Evolutionary conservation across 768 basidiomycete species (phyloP).

Genomic region (Suillus plorans): DNA sequence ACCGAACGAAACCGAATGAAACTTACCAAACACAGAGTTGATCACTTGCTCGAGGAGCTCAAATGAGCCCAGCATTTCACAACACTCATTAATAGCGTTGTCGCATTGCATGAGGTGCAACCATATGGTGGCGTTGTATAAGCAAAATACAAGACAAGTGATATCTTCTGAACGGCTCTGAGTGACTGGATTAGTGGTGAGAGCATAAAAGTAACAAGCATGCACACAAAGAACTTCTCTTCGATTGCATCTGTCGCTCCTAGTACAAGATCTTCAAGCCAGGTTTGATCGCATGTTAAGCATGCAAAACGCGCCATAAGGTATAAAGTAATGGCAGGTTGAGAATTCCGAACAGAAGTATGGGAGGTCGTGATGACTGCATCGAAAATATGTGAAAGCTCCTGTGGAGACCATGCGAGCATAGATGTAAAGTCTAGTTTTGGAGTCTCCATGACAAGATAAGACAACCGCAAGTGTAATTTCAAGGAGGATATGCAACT

Average conservation of each 20-base stretch:
- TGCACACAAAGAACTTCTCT: slow-evolving; percentile 83
- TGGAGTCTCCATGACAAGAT: slow-evolving; percentile 55
- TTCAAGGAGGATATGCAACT: slow-evolving; percentile 15
- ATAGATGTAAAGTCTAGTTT: slow-evolving; percentile 77
- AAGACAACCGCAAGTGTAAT: slow-evolving; percentile 14
- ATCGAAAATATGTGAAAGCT: slow-evolving; percentile 76
- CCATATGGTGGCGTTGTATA: slow-evolving; percentile 89
- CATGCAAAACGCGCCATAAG: slow-evolving; percentile 93
- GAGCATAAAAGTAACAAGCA: slow-evolving; percentile 4
- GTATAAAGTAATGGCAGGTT: slow-evolving; percentile 91
- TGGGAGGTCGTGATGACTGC: slow-evolving; percentile 77
- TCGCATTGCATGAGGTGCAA: slow-evolving; percentile 90
- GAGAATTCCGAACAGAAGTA: slow-evolving; percentile 68
- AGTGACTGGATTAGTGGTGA: slow-evolving; percentile 16
- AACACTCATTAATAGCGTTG: slow-evolving; percentile 71
- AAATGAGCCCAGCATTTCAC: slow-evolving; percentile 82
- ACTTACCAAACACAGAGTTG: slow-evolving; percentile 89
- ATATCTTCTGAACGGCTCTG: slow-evolving; percentile 85
- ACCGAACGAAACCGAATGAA: slow-evolving; percentile 3
- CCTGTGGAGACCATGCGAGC: slow-evolving; percentile 88
- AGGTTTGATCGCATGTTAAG: slow-evolving; percentile 82
- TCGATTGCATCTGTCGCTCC: slow-evolving; percentile 92
- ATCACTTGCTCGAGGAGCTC: slow-evolving; percentile 88
- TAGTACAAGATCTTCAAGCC: slow-evolving; percentile 91
- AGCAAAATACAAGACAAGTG: slow-evolving; percentile 88